These are phyloP conservation scores for Nicotiana obtusifolia DNA, from an alignment of 257 asterid genomes.

Conservation along the genomic window DNA sequence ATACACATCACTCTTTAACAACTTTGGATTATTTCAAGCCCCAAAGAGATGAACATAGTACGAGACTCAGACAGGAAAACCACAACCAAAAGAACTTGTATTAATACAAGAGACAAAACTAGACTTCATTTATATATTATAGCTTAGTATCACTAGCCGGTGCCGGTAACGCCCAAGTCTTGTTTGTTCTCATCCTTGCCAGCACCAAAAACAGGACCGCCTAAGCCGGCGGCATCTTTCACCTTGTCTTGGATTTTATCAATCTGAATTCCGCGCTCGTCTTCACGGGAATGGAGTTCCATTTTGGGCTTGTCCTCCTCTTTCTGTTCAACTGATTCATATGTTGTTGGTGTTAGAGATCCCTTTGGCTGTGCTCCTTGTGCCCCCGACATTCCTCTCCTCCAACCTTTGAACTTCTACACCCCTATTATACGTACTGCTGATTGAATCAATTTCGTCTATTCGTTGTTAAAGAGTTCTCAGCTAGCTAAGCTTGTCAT, in stretches of 20 bases:
- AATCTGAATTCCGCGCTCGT: slow-evolving; percentile 61
- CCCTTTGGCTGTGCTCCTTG: slow-evolving; percentile 95
- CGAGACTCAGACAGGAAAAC: neutral
- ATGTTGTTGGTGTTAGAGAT: slow-evolving; percentile 61
- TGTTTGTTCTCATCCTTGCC: slow-evolving; percentile 52
- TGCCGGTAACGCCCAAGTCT: slow-evolving; percentile 77
- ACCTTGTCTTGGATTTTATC: slow-evolving; percentile 74
- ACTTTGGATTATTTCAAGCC: neutral
- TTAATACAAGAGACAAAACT: neutral
- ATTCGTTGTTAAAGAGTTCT: neutral
- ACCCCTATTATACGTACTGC: too few relatives aligned
- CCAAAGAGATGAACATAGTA: neutral
- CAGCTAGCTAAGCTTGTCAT: neutral
- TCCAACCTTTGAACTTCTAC: neutral
- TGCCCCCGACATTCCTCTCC: slow-evolving; percentile 65
- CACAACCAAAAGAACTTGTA: neutral
- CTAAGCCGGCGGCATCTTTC: slow-evolving; percentile 67
- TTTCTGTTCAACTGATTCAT: slow-evolving; percentile 56
- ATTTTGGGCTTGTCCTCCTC: slow-evolving; percentile 48
- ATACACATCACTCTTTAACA: neutral
- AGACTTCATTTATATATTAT: neutral
- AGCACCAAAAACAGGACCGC: slow-evolving; percentile 78
- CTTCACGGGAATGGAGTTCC: slow-evolving; percentile 61
- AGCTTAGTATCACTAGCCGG: slow-evolving; percentile 23
- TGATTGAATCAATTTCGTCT: neutral